Evolutionary conservation across 345 rosid genomes (phyloP).

Genomic region (Aquilaria malaccensis): DNA sequence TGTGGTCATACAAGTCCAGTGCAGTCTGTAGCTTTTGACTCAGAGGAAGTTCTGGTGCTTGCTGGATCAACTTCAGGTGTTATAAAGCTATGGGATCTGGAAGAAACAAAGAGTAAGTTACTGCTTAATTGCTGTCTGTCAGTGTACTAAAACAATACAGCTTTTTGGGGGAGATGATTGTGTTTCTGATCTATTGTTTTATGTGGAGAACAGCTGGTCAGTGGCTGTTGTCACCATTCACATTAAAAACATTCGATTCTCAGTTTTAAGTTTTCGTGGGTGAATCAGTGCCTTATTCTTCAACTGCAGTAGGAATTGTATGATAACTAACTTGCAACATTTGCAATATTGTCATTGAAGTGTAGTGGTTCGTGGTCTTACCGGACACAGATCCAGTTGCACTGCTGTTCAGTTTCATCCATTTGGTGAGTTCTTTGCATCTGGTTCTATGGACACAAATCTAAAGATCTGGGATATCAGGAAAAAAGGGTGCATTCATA

Average conservation of each 20-base stretch:
- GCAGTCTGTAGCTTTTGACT: slow-evolving; percentile 56
- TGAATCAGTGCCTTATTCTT: slow-evolving; percentile 1
- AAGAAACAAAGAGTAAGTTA: slow-evolving; percentile 69
- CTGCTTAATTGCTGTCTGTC: slow-evolving; percentile 10
- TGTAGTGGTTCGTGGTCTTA: slow-evolving; percentile 98
- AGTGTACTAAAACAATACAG: not conserved
- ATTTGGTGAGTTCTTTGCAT: slow-evolving; percentile 94
- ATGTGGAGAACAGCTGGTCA: not conserved
- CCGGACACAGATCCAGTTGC: slow-evolving; percentile 93
- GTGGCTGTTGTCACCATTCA: not conserved
- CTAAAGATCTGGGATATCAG: slow-evolving; percentile 93
- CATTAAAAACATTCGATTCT: not conserved
- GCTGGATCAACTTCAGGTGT: slow-evolving; percentile 71
- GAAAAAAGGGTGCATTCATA: slow-evolving; percentile 92
- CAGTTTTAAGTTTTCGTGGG: not conserved
- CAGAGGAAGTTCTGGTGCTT: slow-evolving; percentile 58
- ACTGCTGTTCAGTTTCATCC: slow-evolving; percentile 95
- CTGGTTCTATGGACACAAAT: slow-evolving; percentile 81
- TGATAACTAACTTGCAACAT: slow-evolving; percentile 29
- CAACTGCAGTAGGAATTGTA: not conserved
- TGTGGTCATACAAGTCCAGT: slow-evolving; percentile 68
- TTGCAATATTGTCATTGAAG: slow-evolving; percentile 65
- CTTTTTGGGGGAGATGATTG: too few relatives aligned
- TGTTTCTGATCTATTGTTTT: not conserved
- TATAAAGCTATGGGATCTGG: slow-evolving; percentile 77